Conservation (phyloP, 768 basidiomycete genomes). For the Austroboletus eburneus region DNA sequence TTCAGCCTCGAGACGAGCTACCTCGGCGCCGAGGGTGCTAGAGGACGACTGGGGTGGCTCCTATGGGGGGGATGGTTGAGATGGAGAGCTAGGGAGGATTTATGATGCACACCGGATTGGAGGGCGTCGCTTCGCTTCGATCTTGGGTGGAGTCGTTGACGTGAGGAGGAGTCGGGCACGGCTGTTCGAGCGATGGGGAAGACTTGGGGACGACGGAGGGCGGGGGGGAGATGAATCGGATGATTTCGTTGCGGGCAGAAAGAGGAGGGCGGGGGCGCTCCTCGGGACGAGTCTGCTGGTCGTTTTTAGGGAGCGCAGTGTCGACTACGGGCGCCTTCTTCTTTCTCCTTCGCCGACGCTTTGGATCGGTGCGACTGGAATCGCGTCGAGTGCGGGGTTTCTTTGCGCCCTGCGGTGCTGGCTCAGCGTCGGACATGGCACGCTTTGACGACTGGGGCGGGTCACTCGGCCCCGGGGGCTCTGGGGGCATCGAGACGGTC, state of each 20-base stretch:
- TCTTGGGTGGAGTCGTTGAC: conserved; percentile 1
- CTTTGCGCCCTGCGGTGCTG: conserved; percentile 18
- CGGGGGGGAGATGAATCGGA: conserved; percentile 22
- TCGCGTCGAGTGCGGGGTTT: conserved; percentile 18
- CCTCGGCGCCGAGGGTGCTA: conserved; percentile 16
- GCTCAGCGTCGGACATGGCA: conserved; percentile 23
- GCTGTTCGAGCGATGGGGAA: background rate
- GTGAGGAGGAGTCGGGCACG: background rate
- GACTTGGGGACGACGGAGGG: conserved; percentile 13
- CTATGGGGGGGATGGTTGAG: conserved; percentile 12
- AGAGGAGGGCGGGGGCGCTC: conserved; percentile 16
- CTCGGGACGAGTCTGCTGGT: conserved; percentile 5
- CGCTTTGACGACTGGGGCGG: conserved; percentile 10
- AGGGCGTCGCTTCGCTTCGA: conserved; percentile 5
- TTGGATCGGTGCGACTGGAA: conserved; percentile 21
- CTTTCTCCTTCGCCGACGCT: conserved; percentile 26
- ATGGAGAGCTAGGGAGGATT: background rate
- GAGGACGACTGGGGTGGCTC: background rate
- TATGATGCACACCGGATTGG: conserved; percentile 12
- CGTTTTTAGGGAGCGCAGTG: conserved; percentile 6
- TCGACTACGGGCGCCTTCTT: conserved; percentile 27
- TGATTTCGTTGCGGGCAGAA: conserved; percentile 23
- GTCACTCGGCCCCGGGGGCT: conserved; percentile 14
- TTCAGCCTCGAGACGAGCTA: conserved; percentile 43
- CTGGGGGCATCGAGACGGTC: conserved; percentile 21